phyloP scores from a whole-genome alignment of 805 yeast genomes.

The Millerozyma miso region DNA sequence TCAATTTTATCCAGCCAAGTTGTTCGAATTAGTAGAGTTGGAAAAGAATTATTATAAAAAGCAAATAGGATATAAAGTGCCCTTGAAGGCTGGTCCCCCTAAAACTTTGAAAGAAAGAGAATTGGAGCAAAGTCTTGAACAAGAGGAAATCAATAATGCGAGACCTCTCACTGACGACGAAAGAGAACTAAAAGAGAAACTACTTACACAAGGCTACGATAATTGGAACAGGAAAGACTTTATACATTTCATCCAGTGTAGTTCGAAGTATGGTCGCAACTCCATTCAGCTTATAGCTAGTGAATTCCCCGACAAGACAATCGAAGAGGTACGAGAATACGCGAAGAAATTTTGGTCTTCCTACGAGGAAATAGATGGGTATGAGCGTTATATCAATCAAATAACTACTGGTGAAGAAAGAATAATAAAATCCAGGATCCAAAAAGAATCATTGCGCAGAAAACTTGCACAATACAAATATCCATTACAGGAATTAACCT shows the following conservation, averaged over 20 bases:
- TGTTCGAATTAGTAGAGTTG: conserved; percentile 71
- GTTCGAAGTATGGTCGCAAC: conserved; percentile 79
- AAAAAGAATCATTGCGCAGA: conserved; percentile 73
- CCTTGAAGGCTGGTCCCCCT: conserved; percentile 52
- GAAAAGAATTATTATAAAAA: conserved; percentile 77
- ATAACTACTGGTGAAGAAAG: conserved; percentile 90
- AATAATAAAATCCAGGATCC: conserved; percentile 57
- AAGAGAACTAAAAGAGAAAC: conserved; percentile 54
- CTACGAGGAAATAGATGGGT: conserved; percentile 78
- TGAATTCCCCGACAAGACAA: conserved; percentile 78
- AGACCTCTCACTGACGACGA: conserved; percentile 83
- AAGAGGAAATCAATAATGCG: conserved; percentile 70
- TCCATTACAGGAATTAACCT: conserved; percentile 74
- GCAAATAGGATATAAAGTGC: conserved; percentile 59
- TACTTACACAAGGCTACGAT: conserved; percentile 63
- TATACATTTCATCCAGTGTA: conserved; percentile 67
- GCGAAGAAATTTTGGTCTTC: conserved; percentile 79
- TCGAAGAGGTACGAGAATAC: conserved; percentile 75
- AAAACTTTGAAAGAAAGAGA: conserved; percentile 29
- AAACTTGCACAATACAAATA: conserved; percentile 66
- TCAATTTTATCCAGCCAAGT: conserved; percentile 80
- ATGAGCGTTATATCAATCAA: conserved; percentile 74
- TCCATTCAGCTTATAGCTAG: conserved; percentile 63
- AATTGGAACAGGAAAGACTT: conserved; percentile 90
- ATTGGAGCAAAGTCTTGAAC: conserved; percentile 52